These are phyloP conservation scores for Dryadomyces sulphureus DNA, from an alignment of 2,329 filamentous ascomycete species.

Conservation along the genomic window DNA sequence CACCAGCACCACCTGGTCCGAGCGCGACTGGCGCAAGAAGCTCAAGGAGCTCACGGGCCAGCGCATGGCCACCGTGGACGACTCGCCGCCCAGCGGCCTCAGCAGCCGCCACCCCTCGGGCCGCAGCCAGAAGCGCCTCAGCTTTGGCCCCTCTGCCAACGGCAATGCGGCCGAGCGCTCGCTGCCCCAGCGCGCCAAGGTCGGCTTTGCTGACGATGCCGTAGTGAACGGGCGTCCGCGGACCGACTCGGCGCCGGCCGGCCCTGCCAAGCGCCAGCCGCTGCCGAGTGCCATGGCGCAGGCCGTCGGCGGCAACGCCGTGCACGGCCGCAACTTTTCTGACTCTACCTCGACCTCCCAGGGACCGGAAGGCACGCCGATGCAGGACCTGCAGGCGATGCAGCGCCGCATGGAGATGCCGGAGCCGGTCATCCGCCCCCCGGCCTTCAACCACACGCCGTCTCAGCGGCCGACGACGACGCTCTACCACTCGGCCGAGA, in stretches of 20 bases:
- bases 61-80: slow-evolving; percentile 53
- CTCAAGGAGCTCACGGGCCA: slow-evolving; percentile 78
- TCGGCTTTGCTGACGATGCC: slow-evolving; percentile 43
- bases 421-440: slow-evolving; percentile 63
- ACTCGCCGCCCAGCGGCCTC: slow-evolving; percentile 22
- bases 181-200: slow-evolving; percentile 22
- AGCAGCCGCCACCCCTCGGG: slow-evolving; percentile 39
- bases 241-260: background rate
- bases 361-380: slow-evolving; percentile 39
- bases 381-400: slow-evolving; percentile 34
- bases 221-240: background rate
- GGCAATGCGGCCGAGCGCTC: background rate
- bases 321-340: slow-evolving; percentile 32
- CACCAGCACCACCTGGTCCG: slow-evolving; percentile 63
- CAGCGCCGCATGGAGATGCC: slow-evolving; percentile 45
- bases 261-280: too few species aligned
- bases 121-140: slow-evolving; percentile 41
- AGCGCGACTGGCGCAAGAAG: slow-evolving; percentile 77
- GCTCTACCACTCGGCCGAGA: slow-evolving; percentile 61
- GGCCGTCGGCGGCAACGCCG: slow-evolving; percentile 19
- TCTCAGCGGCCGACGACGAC: slow-evolving; percentile 53
- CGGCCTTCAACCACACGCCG: slow-evolving; percentile 63
- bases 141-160: slow-evolving; percentile 26
- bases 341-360: slow-evolving; percentile 34
- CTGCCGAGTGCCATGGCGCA: background rate